phyloP scores from a whole-genome alignment of 1,284 basidiomycete genomes.

The Rhodotorula sp. region DNA sequence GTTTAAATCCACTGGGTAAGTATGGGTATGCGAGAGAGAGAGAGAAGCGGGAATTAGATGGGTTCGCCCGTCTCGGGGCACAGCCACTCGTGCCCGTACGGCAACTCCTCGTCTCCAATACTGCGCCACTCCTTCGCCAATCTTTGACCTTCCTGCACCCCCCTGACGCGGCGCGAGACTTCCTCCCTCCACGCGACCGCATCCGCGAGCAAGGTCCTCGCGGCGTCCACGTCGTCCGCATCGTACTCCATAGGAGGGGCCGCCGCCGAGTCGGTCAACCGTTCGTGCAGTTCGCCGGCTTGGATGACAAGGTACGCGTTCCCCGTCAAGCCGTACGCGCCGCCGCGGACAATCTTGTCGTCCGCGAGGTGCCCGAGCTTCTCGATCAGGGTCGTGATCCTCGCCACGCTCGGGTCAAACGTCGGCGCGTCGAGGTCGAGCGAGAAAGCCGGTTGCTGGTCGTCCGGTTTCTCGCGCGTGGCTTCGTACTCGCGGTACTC shows the following conservation, averaged over 20 bases:
- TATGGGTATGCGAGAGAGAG: background rate
- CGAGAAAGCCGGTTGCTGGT: background rate
- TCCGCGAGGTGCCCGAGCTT: background rate
- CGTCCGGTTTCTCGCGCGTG: background rate
- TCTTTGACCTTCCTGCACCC: background rate
- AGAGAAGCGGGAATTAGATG: conserved; percentile 1
- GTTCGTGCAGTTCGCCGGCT: background rate
- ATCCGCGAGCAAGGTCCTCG: background rate
- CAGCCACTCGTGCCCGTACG: conserved; percentile 7
- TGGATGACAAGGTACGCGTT: conserved; percentile 25
- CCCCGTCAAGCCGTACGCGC: conserved; percentile 24
- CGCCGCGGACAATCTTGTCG: conserved; percentile 19
- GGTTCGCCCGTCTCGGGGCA: conserved; percentile 6
- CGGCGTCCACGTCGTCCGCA: background rate
- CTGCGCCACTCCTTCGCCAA: conserved; percentile 4
- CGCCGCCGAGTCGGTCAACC: background rate
- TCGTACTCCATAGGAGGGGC: background rate
- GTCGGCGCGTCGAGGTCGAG: background rate
- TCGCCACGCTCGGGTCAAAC: background rate
- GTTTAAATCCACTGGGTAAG: no score
- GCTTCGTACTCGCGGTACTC: background rate
- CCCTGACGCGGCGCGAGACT: background rate
- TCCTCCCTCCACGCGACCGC: background rate
- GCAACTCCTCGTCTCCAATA: background rate
- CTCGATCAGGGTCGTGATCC: background rate